phyloP scores from a whole-genome alignment of 129 eudicot species.

The Saposhnikovia divaricata region DNA sequence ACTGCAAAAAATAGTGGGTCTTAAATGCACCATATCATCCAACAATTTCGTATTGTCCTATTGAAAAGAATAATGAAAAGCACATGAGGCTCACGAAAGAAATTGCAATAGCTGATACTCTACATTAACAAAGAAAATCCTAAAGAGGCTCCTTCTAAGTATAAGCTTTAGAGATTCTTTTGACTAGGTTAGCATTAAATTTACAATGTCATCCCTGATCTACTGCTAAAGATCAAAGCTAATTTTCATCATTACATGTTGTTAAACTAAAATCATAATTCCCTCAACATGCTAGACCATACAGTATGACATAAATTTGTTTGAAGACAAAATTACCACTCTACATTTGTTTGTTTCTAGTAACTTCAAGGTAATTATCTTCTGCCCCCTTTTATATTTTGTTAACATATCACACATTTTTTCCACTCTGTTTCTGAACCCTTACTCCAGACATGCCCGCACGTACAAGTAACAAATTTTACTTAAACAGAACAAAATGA shows the following conservation, averaged over 20 bases:
- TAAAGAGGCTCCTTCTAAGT: not conserved
- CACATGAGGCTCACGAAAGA: not conserved
- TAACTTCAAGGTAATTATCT: not conserved
- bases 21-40: constrained; percentile 68
- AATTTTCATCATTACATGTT: not conserved
- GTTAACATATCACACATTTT: not conserved
- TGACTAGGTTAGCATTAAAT: not conserved
- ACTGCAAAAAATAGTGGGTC: constrained; percentile 75
- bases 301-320: not conserved
- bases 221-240: not conserved
- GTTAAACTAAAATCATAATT: not conserved
- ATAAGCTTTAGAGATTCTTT: not conserved
- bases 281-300: not conserved
- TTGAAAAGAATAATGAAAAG: constrained; percentile 12
- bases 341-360: not conserved
- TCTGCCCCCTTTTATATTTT: not conserved
- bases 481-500: not conserved
- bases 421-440: not conserved
- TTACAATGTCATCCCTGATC: not conserved
- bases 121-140: not conserved
- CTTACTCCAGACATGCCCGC: not conserved
- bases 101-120: constrained; percentile 4
- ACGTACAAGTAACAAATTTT: not conserved
- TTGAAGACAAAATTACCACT: not conserved
- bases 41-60: constrained; percentile 69